phyloP scores from a whole-genome alignment of 192 early-diverging fungal species.

The Spinellus fusiger region DNA sequence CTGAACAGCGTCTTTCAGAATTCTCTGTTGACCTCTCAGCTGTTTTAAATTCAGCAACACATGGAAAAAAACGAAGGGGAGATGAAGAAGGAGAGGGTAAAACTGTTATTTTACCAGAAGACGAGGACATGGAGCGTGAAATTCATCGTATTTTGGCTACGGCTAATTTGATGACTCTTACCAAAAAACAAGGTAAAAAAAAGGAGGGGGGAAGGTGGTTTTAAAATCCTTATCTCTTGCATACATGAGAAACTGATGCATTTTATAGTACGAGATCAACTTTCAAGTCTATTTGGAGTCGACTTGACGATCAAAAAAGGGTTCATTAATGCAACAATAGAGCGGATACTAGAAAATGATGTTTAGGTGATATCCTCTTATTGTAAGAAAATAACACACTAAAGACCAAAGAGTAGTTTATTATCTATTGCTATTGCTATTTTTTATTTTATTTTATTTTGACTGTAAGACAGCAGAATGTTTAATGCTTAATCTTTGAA shows the following conservation, averaged over 20 bases:
- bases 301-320: conserved; percentile 57
- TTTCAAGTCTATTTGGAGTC: conserved; percentile 54
- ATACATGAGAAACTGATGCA: background rate
- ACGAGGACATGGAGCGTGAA: conserved; percentile 48
- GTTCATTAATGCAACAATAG: conserved; percentile 63
- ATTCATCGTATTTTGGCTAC: conserved; percentile 60
- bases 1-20: conserved; percentile 5
- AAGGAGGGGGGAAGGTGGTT: background rate
- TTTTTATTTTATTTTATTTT: no score
- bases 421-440: background rate
- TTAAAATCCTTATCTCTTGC: background rate
- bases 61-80: background rate
- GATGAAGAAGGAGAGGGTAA: conserved; percentile 4
- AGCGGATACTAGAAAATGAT: conserved; percentile 30
- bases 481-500: no score
- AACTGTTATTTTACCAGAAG: conserved; percentile 8
- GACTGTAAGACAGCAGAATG: no score
- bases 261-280: conserved; percentile 54
- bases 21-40: conserved; percentile 16
- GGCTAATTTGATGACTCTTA: conserved; percentile 58
- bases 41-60: background rate
- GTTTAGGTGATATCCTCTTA: background rate
- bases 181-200: conserved; percentile 64
- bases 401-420: background rate
- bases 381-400: no score